phyloP scores from a whole-genome alignment of 2,329 filamentous ascomycete genomes.

The Taxawa tesnikishii region DNA sequence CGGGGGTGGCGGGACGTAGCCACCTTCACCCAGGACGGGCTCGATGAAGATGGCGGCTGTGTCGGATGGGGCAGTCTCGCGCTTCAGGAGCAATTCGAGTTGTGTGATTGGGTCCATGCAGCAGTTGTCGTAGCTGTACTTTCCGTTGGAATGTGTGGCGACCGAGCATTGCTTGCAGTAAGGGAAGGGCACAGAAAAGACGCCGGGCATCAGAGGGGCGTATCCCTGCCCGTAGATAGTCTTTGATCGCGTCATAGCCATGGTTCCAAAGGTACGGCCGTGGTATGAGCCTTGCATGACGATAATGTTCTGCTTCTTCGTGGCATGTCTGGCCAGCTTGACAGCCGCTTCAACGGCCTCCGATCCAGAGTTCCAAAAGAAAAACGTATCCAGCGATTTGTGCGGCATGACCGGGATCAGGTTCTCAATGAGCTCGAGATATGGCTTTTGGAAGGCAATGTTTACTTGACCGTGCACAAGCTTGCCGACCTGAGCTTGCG shows the following conservation, averaged over 20 bases:
- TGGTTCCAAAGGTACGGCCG: slow-evolving; percentile 23
- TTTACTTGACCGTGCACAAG: slow-evolving; percentile 28
- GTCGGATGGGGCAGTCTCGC: slow-evolving; percentile 21
- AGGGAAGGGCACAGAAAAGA: slow-evolving; percentile 25
- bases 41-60: slow-evolving; percentile 25
- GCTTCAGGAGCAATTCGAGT: slow-evolving; percentile 23
- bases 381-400: slow-evolving; percentile 23
- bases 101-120: slow-evolving; percentile 25
- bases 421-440: slow-evolving; percentile 20
- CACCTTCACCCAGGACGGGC: slow-evolving; percentile 23
- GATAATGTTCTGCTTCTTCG: slow-evolving; percentile 24
- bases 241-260: slow-evolving; percentile 24
- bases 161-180: slow-evolving; percentile 26
- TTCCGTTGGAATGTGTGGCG: slow-evolving; percentile 14
- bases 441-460: slow-evolving; percentile 27
- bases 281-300: slow-evolving; percentile 26
- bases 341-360: slow-evolving; percentile 25
- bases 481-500: slow-evolving; percentile 22
- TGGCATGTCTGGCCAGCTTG: slow-evolving; percentile 23
- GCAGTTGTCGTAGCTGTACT: slow-evolving; percentile 23
- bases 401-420: slow-evolving; percentile 24
- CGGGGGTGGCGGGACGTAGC: slow-evolving; percentile 21
- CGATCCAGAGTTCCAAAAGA: slow-evolving; percentile 26
- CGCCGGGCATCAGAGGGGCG: slow-evolving; percentile 25
- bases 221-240: slow-evolving; percentile 21